Conservation (phyloP, 345 rosid species). For the Moricandia moricandioides region DNA sequence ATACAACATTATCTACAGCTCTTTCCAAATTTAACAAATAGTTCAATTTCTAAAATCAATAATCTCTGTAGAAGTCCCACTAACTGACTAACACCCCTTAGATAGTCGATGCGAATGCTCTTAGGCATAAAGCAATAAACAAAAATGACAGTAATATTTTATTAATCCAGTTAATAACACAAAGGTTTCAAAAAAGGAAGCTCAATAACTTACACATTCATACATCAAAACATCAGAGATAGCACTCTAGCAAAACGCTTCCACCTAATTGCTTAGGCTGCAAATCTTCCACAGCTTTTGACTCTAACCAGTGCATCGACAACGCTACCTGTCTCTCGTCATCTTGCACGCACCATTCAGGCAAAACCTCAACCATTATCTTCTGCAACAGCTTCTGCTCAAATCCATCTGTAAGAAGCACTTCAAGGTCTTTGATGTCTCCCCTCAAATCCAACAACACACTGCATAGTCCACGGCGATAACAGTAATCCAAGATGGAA, state of each 20-base stretch:
- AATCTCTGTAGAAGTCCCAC: too few relatives aligned
- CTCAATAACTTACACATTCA: background rate
- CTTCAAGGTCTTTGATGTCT: constrained; percentile 42
- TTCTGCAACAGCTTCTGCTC: constrained; percentile 57
- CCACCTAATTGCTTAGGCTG: constrained; percentile 38
- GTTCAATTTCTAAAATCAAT: too few relatives aligned
- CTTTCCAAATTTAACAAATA: too few relatives aligned
- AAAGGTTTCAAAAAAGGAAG: background rate
- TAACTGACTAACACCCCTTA: background rate
- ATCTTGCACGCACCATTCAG: constrained; percentile 47
- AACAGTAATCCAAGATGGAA: constrained; percentile 56
- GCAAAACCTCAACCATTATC: constrained; percentile 56
- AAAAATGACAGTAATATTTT: background rate
- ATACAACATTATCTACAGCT: too few relatives aligned
- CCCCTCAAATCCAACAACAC: constrained; percentile 69
- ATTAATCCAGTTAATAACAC: background rate
- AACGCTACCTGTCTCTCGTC: background rate
- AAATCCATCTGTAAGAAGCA: constrained; percentile 49
- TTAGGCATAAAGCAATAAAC: background rate
- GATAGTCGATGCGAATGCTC: background rate
- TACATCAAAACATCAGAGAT: constrained; percentile 40
- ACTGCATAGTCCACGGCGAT: constrained; percentile 51
- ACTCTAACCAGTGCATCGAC: constrained; percentile 36
- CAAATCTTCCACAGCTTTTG: constrained; percentile 49
- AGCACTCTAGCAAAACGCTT: constrained; percentile 58